Evolutionary conservation across 2,329 filamentous ascomycete genomes (phyloP), one percentile per base, ranked within the genome.

Genomic region (Alternaria atra): DNA sequence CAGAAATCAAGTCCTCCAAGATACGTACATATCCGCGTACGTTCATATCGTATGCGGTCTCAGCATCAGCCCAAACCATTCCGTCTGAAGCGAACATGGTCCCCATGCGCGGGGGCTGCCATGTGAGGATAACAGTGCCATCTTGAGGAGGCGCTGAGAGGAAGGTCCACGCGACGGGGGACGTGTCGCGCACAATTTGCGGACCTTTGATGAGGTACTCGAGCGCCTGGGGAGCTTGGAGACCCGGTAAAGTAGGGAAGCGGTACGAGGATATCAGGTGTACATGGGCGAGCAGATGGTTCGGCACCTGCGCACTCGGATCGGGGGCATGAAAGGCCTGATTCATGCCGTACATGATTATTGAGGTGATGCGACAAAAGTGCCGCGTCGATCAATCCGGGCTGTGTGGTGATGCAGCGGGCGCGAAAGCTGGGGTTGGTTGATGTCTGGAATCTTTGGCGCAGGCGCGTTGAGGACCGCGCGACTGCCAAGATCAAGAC

Each of bases 101-200:
- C 59, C 89, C 87, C 70, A 89, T 86, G 53, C 73, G 73, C 53
- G 91, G 83, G 2, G 94, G 91, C 77, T 97, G 93, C 94, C 94
- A 98, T 53, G 91, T 91, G 65, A 98, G 84, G 75, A 95, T 87
- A 44, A 97, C 86, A 8, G 90, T 90, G 57, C 93, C 93, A 79
- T 97, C 92, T 53, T 85, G 70, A 15, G 78, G 85, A 10, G 94
- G 94, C 54, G 89, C 87, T 71, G 95, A 89, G 58, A 98, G 87
- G 78, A 94, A 97, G 46, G 91, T 94, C 94, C 94, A 99, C 80
- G 90, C 92, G 85, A 99, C 94, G 3, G 94, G 88, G 50, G 93
- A 90, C 66, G 89, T 85, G 74, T 96, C 91, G 78, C 92, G 91
- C 69, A 94, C 91, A 64, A 97, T 91, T 74, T 92, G 90, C 8